Base-by-base conservation (phyloP, 2,329 filamentous ascomycete genomes). In the Colletotrichum abscissum region DNA sequence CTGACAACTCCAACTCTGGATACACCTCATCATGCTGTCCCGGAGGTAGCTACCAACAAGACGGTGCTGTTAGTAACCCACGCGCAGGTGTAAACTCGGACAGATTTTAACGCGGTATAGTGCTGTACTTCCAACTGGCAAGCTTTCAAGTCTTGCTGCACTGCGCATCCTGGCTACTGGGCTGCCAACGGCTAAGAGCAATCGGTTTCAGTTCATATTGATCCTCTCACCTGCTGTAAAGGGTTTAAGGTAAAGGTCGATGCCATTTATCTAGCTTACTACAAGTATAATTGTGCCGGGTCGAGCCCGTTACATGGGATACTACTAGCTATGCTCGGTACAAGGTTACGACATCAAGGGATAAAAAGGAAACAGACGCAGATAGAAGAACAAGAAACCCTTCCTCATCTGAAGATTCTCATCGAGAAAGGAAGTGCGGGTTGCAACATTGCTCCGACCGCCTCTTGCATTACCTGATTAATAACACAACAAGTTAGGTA, bases 11-110 rank as follows among this genome's bases (percentile, higher is more conserved):
- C 24, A 70, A 70, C 54, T 70, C 67, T 12, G 60, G 38, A 16
- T 70, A 70, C 54, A 70, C 67, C 26, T 11, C 26, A 24, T 65
- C 60, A 22, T 70, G 55, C 54, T 70, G 60, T 33, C 60, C 55
- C 0, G 19, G 26, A 19, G 28, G 38, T 1, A 59, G 67, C 54
- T 65, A 49, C 60, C 16, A 30, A 35, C 24, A 70, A 65, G 54
- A 59, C 60, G 42, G 42, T 5, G 2, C 16, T 5, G 55, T 70
- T 30, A 54, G 54, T 52, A n/a, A 0, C 16, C 14, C 14, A 1
- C 35, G 5, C 5, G n/a, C 9, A 9, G 1, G 28, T 30, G 2
- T 16, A 7, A 46, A 19, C 24, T 19, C 46, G 14, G 2, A 26
- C 4, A 26, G 24, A 26, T 11, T 9, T 38, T 49, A 1, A 58